Evolutionary conservation across 192 early-diverging fungal genomes (phyloP), one percentile per base, ranked within the genome.

Genomic region (Phlyctochytrium arcticum): DNA sequence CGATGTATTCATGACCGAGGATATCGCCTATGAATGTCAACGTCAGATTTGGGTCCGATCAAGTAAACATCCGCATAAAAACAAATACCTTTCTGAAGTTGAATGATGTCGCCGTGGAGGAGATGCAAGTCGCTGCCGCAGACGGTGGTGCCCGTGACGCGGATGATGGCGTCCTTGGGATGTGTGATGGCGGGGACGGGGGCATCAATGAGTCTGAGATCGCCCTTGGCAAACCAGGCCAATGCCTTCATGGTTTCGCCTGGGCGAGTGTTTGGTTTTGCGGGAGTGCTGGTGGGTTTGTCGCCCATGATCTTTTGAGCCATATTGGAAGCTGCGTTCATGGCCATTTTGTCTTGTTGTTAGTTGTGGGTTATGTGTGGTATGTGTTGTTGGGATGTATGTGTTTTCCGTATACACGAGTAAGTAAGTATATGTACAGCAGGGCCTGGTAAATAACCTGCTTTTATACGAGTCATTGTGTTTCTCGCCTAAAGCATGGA

Each of bases 91-190:
- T 50, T 53, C 31, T 62, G 21, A 62, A 68, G 12, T 78, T 66
- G 58, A 62, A 66, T 50, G 67, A 48, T 46, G 74, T 85, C 56
- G 65, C 83, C 27, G 68, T 74, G 64, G 17, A 60, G 32, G 2
- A 79, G 67, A 56, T 84, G 77, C 9, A 79, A 32, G 67, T 85
- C 82, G 21, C 69, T 73, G 19, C 82, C 83, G 60, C 82, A 85
- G 6, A 84, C 71, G 59, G 67, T 68, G 3, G 26, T 50, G 12
- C 47, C 72, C 21, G 80, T 82, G 17, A 82, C 60, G 5, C 71
- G 63, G 27, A 83, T 55, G 27, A 83, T 34, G 0, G 58, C 66
- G 56, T 68, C 66, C n/a, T 75, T 71, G 1, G 70, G 67, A 57
- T 83, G 65, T n/a, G 81, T 78, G 44, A 83, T 58, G 1, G 67